phyloP scores from a whole-genome alignment of 192 early-diverging fungal genomes.

The Coemansia sp. region DNA sequence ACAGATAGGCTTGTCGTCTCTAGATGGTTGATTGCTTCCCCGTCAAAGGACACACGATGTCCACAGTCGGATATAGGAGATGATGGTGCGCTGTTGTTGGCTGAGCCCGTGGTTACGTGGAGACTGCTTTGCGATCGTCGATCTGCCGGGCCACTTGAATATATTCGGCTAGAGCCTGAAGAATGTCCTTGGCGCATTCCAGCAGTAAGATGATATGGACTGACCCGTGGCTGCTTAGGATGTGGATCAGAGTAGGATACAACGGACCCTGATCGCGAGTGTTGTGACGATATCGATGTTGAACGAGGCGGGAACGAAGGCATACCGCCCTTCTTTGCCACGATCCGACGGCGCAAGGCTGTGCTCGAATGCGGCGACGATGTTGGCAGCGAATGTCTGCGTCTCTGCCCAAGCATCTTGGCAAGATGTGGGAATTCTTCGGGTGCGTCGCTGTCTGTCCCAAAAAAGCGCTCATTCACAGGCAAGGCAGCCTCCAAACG shows the following conservation, averaged over 20 bases:
- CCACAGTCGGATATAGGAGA: constrained; percentile 32
- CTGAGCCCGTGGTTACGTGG: not conserved
- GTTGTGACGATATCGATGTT: constrained; percentile 17
- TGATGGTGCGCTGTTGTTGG: constrained; percentile 24
- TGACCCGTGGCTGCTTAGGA: constrained; percentile 18
- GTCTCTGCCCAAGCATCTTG: constrained; percentile 27
- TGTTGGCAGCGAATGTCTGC: constrained; percentile 17
- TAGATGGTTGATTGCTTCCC: constrained; percentile 22
- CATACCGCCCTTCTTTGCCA: constrained; percentile 25
- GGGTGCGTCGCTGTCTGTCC: constrained; percentile 13
- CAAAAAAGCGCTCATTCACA: constrained; percentile 16
- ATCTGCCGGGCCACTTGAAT: constrained; percentile 21
- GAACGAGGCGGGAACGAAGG: constrained; percentile 37
- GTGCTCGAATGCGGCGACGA: constrained; percentile 23
- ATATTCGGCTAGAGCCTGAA: constrained; percentile 7
- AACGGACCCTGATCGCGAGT: constrained; percentile 15
- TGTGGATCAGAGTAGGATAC: constrained; percentile 6
- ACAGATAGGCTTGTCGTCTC: constrained; percentile 30
- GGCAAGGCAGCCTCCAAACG: constrained; percentile 44
- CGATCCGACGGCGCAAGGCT: constrained; percentile 34
- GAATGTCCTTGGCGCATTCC: constrained; percentile 8
- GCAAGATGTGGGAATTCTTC: constrained; percentile 20
- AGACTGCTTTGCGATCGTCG: constrained; percentile 34
- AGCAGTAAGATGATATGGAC: constrained; percentile 27
- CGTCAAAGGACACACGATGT: constrained; percentile 46